Conservation (phyloP, 2,329 filamentous ascomycete species). For the Ustulina deusta region DNA sequence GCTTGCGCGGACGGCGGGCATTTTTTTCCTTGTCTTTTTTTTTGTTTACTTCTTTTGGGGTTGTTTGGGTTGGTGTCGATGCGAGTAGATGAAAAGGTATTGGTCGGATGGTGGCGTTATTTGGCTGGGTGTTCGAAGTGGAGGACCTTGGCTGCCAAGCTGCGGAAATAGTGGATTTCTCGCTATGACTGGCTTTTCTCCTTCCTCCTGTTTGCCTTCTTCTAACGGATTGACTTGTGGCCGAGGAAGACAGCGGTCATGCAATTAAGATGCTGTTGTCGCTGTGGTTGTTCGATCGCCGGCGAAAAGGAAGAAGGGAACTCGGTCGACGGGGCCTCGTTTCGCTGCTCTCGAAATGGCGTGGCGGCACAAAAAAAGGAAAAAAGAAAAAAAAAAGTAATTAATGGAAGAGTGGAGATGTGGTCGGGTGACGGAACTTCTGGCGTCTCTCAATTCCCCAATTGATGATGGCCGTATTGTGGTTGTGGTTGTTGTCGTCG, state of each 20-base stretch:
- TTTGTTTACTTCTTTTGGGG: neutral
- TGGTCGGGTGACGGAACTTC: neutral
- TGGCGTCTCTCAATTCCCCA: neutral
- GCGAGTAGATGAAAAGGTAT: neutral
- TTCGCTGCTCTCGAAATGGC: neutral
- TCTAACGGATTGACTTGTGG: neutral
- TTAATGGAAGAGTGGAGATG: slow-evolving; percentile 16
- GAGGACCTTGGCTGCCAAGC: neutral
- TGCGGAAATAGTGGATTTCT: neutral
- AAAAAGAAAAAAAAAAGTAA: neutral
- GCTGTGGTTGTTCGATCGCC: neutral
- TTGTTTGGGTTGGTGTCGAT: neutral
- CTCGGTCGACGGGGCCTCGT: neutral
- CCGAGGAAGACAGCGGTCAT: neutral
- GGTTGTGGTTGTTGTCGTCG: neutral
- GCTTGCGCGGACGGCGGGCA: slow-evolving; percentile 50
- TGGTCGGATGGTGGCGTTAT: neutral
- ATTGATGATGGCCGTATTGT: neutral
- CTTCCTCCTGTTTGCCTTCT: neutral
- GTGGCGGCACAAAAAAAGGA: neutral
- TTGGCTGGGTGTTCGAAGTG: neutral
- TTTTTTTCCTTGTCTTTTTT: slow-evolving; percentile 27
- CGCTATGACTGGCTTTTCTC: neutral
- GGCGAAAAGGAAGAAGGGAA: neutral
- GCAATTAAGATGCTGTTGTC: neutral